Base-by-base conservation (phyloP, 2,329 filamentous ascomycete species). In the Pyricularia sp. region DNA sequence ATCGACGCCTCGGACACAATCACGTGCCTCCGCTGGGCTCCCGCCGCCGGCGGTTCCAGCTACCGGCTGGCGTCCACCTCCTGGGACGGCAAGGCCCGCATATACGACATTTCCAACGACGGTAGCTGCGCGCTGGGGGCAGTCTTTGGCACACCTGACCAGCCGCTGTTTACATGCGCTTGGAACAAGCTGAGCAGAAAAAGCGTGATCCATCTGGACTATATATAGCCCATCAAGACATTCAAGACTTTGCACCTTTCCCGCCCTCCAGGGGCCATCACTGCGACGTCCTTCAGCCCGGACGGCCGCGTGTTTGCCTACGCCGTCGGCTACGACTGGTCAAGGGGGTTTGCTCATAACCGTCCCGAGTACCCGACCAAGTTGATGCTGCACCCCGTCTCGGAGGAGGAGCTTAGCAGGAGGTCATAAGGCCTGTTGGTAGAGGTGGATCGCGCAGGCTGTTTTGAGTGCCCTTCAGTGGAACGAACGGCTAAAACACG, bases 261-360 rank as follows among this genome's bases (percentile, higher is more conserved):
- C 83, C 9, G 25, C 26, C 10, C 7, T 25, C 58, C 26, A n/a
- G 25, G 86, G 84, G 83, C 86, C 66, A 90, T 92, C 77, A 86
- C 86, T 1, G 82, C 85, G 7, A 86, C 86, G 0, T 84, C 82
- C 31, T 92, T 92, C 30, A 88, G 85, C 74, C 80, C 81, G 58
- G 85, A 82, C 71, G 90, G 89, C 64, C 85, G 76, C 66, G 79
- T 85, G 67, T 84, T 86, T 73, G 85, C 84, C 2, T 87, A 87
- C 72, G 88, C 89, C 1, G 82, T 90, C 58, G 88, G 87, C 74
- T 92, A 92, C 75, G 90, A 92, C 75, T 92, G 90, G 90, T 88
- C 86, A 75, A 89, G 89, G 77, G 90, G 89, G 2, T 89, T 86
- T 75, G 69, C 68, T 3, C 71, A 70, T 11, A 77, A 77, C 67